Conservation (phyloP, 768 basidiomycete species). For the Fistulinella prunicolor region DNA sequence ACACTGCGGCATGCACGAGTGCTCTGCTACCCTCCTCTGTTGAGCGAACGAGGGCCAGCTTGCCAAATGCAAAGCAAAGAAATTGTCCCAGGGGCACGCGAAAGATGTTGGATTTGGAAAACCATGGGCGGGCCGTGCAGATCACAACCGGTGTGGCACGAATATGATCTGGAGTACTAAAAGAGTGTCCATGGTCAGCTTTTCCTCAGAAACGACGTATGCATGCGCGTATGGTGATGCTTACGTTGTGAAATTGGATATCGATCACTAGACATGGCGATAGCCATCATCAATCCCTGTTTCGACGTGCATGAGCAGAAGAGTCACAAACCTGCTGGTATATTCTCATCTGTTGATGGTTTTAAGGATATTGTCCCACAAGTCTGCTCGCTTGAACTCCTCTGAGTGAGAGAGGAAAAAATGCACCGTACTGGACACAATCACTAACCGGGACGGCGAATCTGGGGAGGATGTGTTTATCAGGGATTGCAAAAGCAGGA, state of each 20-base stretch:
- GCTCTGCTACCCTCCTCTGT: slow-evolving; percentile 35
- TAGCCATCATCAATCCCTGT: background rate
- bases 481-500: slow-evolving; percentile 35
- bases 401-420: slow-evolving; percentile 2
- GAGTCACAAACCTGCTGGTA: slow-evolving; percentile 17
- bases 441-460: slow-evolving; percentile 26
- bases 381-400: background rate
- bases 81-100: slow-evolving; percentile 10
- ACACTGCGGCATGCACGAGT: slow-evolving; percentile 33
- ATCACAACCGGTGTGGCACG: slow-evolving; percentile 22
- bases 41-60: slow-evolving; percentile 23
- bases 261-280: slow-evolving; percentile 3
- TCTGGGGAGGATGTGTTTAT: slow-evolving; percentile 19
- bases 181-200: background rate
- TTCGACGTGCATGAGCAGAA: background rate
- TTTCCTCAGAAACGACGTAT: background rate
- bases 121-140: slow-evolving; percentile 33
- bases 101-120: slow-evolving; percentile 29
- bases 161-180: slow-evolving; percentile 35
- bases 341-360: slow-evolving; percentile 22
- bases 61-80: slow-evolving; percentile 1
- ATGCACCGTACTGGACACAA: slow-evolving; percentile 34
- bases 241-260: slow-evolving; percentile 28
- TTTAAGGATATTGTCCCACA: slow-evolving; percentile 21
- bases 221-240: background rate